Evolutionary conservation across 2,329 filamentous ascomycete genomes (phyloP), one percentile per base, ranked within the genome.

Genomic region (Chalara sp.): DNA sequence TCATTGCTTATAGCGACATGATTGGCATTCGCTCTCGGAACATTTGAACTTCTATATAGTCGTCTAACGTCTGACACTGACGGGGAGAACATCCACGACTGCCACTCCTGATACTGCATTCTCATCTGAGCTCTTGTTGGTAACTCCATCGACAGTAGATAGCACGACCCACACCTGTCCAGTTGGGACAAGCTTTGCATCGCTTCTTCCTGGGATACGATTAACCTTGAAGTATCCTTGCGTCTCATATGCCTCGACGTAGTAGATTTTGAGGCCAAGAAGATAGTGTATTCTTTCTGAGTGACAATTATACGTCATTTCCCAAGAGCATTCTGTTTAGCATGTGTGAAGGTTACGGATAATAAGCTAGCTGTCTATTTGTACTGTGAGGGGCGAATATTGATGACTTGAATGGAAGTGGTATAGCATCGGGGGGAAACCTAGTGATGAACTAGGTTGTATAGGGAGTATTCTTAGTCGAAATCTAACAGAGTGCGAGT

Each of bases 401-500:
- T 58, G 6, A 84, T 65, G 10, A 64, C 56, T 76, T 79, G 63
- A 86, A 75, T 2, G 80, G 79, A 2, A 85, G 70, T 2, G 67
- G 54, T 0, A 73, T 68, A 63, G 81, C 81, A 53, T 64, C 68
- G 6, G 67, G 53, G 0, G 81, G 79, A 66, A 80, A 84, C 4
- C 66, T 64, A 5, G 65, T 71, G 64, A 86, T 83, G 67, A 86
- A 86, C n/a, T 49, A 72, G 70, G 0, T 80, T 73, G 0, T 83
- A 82, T n/a, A 87, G 74, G 3, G 81, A 81, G 71, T 75, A 84
- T 45, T 86, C 80, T 59, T 76, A 68, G 64, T 83, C 75, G 61
- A 78, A 72, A 56, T 68, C 66, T 37, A 86, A 71, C 0, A 81
- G 79, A 29, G 75, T 72, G 56, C 85, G 83, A 83, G 6, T 81